Base-by-base conservation (phyloP, 1,139 yeast species). In the Kluyveromyces sp. region DNA sequence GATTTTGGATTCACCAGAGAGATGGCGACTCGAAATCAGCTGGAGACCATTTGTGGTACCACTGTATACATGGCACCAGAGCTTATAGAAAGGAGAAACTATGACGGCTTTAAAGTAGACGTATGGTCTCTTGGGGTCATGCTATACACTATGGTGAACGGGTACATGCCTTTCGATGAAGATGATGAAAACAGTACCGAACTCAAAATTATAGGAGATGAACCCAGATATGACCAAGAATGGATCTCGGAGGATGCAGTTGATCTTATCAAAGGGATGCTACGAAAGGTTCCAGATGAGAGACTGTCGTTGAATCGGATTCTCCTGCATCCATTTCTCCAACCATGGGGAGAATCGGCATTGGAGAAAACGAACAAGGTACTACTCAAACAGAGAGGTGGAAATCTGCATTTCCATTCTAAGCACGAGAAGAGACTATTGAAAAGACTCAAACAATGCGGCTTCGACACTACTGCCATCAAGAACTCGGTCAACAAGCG, bases 31-130 rank as follows among this genome's bases (percentile, higher is more conserved):
- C 71, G 68, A 49, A 74, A 65, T n/a, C 66, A 80, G 42, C 65
- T 92, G 36, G 84, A 84, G 39, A 92, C 96, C 0, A 73, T 88
- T 1, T 92, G 98, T 64, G 98, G 98, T 2, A 92, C 98, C 0
- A 79, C 89, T 0, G 94, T 88, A 4, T 92, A 92, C 60, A 88
- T 89, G 96, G 96, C 98, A 0, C 98, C 98, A 0, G 98, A 92
- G 58, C 69, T 92, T 54, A 60, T 60, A 6, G 69, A 88, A 32
- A 68, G 72, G 44, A 75, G 77, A 49, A 74, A 75, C 45, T 92
- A 92, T 59, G 79, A 80, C 33, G 98, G 97, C 0, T 80, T 83
- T 55, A 77, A 83, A 46, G 74, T 82, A 4, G 98, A 92, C 61
- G 78, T 85, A 2, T 92, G 98, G 98, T 80, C 96, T 0, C 66